Evolutionary conservation across 768 basidiomycete species (phyloP).

Genomic region (Clathrus columnatus): DNA sequence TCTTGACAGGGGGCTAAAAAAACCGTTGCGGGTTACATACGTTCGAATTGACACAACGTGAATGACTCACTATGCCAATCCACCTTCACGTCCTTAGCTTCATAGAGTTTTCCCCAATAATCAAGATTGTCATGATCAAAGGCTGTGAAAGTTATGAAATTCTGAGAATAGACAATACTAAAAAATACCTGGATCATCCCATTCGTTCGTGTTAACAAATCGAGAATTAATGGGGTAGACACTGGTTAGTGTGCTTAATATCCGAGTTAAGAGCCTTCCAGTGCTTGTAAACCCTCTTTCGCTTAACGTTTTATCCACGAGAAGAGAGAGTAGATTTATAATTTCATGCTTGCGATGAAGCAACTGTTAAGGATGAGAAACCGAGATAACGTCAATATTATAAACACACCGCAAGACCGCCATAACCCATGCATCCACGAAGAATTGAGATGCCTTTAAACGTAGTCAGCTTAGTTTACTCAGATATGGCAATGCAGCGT

Average conservation of each 20-base stretch:
- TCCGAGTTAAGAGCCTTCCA: constrained; percentile 66
- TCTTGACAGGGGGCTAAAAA: constrained; percentile 46
- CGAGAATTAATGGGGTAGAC: constrained; percentile 71
- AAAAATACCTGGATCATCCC: constrained; percentile 61
- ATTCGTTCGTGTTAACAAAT: constrained; percentile 76
- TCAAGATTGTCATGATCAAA: constrained; percentile 55
- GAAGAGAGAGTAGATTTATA: constrained; percentile 48
- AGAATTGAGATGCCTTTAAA: constrained; percentile 67
- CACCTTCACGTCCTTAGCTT: constrained; percentile 68
- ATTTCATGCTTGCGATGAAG: constrained; percentile 61
- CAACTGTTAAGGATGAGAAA: constrained; percentile 33
- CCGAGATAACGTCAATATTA: neutral
- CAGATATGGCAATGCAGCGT: constrained; percentile 20
- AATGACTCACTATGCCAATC: constrained; percentile 73
- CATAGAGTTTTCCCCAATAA: constrained; percentile 76
- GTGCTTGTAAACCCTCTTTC: constrained; percentile 83
- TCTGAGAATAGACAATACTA: neutral
- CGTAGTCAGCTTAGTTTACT: neutral
- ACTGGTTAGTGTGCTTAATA: constrained; percentile 65
- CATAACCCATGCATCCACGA: constrained; percentile 73
- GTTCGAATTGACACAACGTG: neutral
- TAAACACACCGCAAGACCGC: constrained; percentile 47
- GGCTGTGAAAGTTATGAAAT: constrained; percentile 26
- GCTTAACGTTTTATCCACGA: constrained; percentile 74
- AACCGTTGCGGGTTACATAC: constrained; percentile 11